These are phyloP conservation scores for Trichoderma citrinoviride DNA, from an alignment of 2,329 filamentous ascomycete genomes.

Conservation along the genomic window DNA sequence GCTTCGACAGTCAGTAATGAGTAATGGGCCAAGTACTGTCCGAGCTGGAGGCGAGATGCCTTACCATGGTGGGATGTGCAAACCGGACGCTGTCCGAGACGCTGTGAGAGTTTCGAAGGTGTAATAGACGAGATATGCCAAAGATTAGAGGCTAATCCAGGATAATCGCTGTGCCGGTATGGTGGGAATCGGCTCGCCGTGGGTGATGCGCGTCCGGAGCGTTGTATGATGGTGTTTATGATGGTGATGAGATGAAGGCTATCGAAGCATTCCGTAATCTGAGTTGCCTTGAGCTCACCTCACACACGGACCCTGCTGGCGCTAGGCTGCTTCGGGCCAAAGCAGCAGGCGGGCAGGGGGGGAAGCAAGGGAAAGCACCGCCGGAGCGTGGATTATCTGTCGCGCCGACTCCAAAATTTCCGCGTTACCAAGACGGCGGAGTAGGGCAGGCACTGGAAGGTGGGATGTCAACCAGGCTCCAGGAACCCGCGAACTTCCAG, in stretches of 20 bases:
- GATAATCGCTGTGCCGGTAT: background rate
- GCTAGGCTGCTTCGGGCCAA: slow-evolving; percentile 27
- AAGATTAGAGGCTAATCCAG: background rate
- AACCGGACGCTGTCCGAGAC: slow-evolving; percentile 25
- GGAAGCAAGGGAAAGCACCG: slow-evolving; percentile 21
- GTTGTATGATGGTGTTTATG: slow-evolving; percentile 18
- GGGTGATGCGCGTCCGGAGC: slow-evolving; percentile 22
- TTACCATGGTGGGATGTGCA: slow-evolving; percentile 44
- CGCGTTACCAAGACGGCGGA: slow-evolving; percentile 34
- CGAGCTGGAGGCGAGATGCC: background rate
- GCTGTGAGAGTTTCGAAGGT: background rate
- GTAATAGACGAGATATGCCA: background rate
- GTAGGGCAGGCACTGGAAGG: slow-evolving; percentile 38
- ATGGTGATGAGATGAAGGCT: slow-evolving; percentile 35
- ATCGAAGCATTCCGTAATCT: slow-evolving; percentile 42
- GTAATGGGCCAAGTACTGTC: slow-evolving; percentile 16
- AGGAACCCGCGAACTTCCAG: slow-evolving; percentile 30
- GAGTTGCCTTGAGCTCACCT: slow-evolving; percentile 41
- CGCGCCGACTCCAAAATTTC: slow-evolving; percentile 43
- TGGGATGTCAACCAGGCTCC: slow-evolving; percentile 39
- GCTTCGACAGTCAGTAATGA: slow-evolving; percentile 54
- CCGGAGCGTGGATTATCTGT: slow-evolving; percentile 42
- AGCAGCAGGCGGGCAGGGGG: slow-evolving; percentile 6
- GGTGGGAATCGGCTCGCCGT: background rate
- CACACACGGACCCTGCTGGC: slow-evolving; percentile 29